Evolutionary conservation across 2,329 filamentous ascomycete genomes (phyloP).

Genomic region (Lachnellula subtilissima): DNA sequence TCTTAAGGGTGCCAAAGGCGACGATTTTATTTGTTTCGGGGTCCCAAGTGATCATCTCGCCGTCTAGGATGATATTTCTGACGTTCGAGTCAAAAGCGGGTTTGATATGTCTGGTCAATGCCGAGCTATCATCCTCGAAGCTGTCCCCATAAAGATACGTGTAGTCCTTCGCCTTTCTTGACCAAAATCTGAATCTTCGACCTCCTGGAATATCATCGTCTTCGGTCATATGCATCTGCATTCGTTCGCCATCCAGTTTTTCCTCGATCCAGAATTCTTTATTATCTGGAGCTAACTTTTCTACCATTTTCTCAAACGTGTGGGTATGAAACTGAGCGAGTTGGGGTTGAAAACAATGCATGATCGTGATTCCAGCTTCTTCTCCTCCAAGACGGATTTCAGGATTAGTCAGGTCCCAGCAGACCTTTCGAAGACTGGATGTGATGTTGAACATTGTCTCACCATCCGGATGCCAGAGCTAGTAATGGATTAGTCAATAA

Average conservation of each 20-base stretch:
- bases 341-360: conserved; percentile 96
- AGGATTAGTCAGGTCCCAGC: conserved; percentile 84
- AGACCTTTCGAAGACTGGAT: conserved; percentile 83
- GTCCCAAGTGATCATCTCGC: conserved; percentile 99
- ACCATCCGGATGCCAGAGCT: conserved; percentile 75
- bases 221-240: conserved; percentile 88
- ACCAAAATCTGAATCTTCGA: conserved; percentile 81
- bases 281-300: conserved; percentile 63
- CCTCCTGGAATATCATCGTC: conserved; percentile 66
- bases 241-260: conserved; percentile 92
- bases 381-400: conserved; percentile 68
- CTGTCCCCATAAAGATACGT: conserved; percentile 85
- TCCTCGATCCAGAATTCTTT: conserved; percentile 93
- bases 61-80: conserved; percentile 84
- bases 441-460: conserved; percentile 82
- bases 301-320: conserved; percentile 74
- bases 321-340: conserved; percentile 88
- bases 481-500: conserved; percentile 41
- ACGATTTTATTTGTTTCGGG: conserved; percentile 78
- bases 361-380: conserved; percentile 69
- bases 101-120: conserved; percentile 74
- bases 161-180: conserved; percentile 92
- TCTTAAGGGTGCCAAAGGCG: conserved; percentile 89
- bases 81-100: conserved; percentile 74
- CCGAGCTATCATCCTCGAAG: conserved; percentile 67